Percentiles rank a stretch among this genome's conserved stretches.
phyloP scores from a whole-genome alignment of 2,329 filamentous ascomycete genomes.

The Monosporascus cannonballus region DNA sequence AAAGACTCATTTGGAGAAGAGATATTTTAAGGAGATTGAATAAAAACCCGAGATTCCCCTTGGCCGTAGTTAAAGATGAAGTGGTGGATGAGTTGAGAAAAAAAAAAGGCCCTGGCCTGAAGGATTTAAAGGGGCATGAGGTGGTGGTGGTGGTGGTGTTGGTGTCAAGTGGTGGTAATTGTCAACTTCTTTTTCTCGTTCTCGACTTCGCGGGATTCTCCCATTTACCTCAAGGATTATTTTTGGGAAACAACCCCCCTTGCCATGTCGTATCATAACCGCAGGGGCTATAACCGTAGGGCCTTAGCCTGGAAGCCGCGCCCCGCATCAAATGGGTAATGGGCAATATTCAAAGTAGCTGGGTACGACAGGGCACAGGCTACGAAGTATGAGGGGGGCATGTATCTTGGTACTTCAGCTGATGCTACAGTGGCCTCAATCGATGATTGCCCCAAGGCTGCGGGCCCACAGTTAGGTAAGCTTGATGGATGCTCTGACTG shows the following conservation, averaged over 20 bases:
- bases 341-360: not conserved
- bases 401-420: constrained; percentile 4
- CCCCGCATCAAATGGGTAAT: too few species aligned
- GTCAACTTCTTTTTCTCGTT: too few species aligned
- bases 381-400: too few species aligned
- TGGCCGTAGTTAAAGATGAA: not conserved
- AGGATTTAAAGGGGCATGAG: not conserved
- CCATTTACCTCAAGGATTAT: too few species aligned
- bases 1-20: constrained; percentile 17
- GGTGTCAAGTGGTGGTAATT: too few species aligned
- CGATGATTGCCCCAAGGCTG: constrained; percentile 15
- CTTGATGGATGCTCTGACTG: not conserved
- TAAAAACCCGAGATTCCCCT: constrained; percentile 7
- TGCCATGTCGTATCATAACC: not conserved
- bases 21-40: constrained; percentile 7
- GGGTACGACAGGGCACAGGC: not conserved
- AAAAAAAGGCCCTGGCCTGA: not conserved
- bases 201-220: too few species aligned
- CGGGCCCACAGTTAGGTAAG: not conserved
- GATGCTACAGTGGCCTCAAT: constrained; percentile 31
- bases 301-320: too few species aligned
- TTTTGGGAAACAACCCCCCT: not conserved
- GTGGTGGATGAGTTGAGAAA: not conserved
- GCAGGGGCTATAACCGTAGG: too few species aligned
- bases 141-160: not conserved